These are phyloP conservation scores for Ceratocystis variospora DNA, from an alignment of 2,329 filamentous ascomycete genomes.

Conservation along the genomic window DNA sequence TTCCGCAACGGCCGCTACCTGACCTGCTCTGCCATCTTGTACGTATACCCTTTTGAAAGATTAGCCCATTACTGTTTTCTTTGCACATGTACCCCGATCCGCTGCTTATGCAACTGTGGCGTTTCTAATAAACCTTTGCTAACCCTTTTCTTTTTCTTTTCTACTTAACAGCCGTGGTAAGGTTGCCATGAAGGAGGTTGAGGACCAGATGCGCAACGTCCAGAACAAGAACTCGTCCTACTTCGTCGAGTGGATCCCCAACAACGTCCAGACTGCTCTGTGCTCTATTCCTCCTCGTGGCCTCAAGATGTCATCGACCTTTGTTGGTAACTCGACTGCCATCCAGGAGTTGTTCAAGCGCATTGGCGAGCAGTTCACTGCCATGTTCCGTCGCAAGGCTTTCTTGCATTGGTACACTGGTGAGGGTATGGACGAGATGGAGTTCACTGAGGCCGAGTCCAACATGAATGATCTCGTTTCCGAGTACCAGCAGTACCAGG, in stretches of 20 bases:
- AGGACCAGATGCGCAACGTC: constrained; percentile 99
- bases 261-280: constrained; percentile 99
- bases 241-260: constrained; percentile 99
- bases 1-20: constrained; percentile 99
- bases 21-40: constrained; percentile 98
- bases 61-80: too few relatives aligned
- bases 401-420: constrained; percentile 99
- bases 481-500: constrained; percentile 99
- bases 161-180: constrained; percentile 63
- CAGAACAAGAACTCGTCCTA: constrained; percentile 99
- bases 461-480: constrained; percentile 99
- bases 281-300: constrained; percentile 97
- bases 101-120: background rate
- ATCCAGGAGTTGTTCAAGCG: constrained; percentile 99
- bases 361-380: constrained; percentile 98
- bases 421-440: constrained; percentile 99
- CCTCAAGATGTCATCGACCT: constrained; percentile 98
- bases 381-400: constrained; percentile 99
- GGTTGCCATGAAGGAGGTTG: constrained; percentile 99
- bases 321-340: constrained; percentile 97
- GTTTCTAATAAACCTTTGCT: background rate
- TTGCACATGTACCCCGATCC: background rate
- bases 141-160: constrained; percentile 2
- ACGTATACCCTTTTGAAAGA: constrained; percentile 28
- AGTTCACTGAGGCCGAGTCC: constrained; percentile 99